Evolutionary conservation across 2,329 filamentous ascomycete species (phyloP), one percentile per base, ranked within the genome.

Genomic region (Pseudonectria buxi): DNA sequence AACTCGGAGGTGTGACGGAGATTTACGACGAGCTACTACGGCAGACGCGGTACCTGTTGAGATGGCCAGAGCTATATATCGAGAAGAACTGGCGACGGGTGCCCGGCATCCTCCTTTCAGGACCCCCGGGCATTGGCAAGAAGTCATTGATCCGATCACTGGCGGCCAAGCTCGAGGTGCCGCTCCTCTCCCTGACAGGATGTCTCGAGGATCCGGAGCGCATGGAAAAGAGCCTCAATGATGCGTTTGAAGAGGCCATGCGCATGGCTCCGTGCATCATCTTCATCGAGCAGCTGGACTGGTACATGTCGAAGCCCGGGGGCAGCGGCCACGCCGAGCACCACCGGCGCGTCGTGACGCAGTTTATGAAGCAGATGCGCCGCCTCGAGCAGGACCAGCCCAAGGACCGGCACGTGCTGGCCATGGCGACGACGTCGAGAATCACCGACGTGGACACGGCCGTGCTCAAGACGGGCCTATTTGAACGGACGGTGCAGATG

Each of bases 231-330:
- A 61, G 56, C 24, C 39, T 68, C 0, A 49, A 50, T 3, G 65
- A 68, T 14, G 63, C 61, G 2, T 45, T 67, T 2, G 89, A 96
- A 10, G 86, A 92, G 53, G 92, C 92, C 0, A 86, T 86, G 56
- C 75, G 78, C 36, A 72, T 89, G 26, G 89, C 90, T 0, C 92
- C 92, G 0, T 94, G 87, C 52, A 70, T 98, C 5, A 73, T 98
- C 4, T 94, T 95, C 53, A 84, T 96, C 38, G 88, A 95, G 48
- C 83, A 95, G 49, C 86, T 96, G 34, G 89, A 98, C 59, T 45
- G 48, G 38, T 82, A 83, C 4, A 92, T 96, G 50, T 86, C 88
- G 0, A 94, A 94, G 58, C 47, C 52, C 3, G 73, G 84, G 37
- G 86, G 94, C 44, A 85, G 78, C 36, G 79, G 83, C 2, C 84